A percentile compares a stretch with the other conserved stretches of the same genome.
These are phyloP conservation scores for Globisporangium camurandrum DNA, from an alignment of 352 stramenopile species.

Conservation along the genomic window DNA sequence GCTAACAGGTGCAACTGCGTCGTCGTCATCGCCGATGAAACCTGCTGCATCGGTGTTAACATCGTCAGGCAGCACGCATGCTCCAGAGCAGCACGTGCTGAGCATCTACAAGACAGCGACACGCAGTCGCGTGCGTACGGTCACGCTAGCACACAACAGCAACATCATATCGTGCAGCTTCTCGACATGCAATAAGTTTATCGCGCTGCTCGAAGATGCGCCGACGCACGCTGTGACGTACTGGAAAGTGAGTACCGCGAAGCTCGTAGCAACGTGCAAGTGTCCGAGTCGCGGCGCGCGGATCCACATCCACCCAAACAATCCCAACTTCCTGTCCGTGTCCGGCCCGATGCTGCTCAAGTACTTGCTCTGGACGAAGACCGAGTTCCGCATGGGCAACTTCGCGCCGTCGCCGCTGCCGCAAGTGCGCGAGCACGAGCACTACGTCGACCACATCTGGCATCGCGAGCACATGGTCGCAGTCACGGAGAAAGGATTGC, in stretches of 20 bases:
- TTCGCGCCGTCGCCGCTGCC: constrained; percentile 61
- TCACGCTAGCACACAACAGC: constrained; percentile 40
- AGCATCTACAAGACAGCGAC: constrained; percentile 58
- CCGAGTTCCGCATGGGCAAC: constrained; percentile 71
- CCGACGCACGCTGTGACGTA: constrained; percentile 67
- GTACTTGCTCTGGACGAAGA: constrained; percentile 72
- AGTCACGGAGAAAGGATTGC: constrained; percentile 54
- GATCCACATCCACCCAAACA: constrained; percentile 65
- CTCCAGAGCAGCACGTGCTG: constrained; percentile 28
- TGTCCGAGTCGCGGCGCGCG: constrained; percentile 55
- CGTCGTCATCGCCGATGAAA: constrained; percentile 2
- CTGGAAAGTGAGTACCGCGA: constrained; percentile 75
- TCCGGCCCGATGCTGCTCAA: constrained; percentile 72
- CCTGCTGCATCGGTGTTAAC: constrained; percentile 7
- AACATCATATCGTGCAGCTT: constrained; percentile 65
- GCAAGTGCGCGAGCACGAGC: constrained; percentile 77
- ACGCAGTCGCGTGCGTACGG: constrained; percentile 30
- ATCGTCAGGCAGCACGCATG: constrained; percentile 9
- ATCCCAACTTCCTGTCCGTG: constrained; percentile 65
- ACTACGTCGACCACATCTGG: constrained; percentile 80
- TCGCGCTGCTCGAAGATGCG: constrained; percentile 63
- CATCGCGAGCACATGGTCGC: constrained; percentile 63
- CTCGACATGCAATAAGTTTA: constrained; percentile 68
- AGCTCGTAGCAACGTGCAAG: constrained; percentile 61
- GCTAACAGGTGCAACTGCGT: no score